phyloP scores from a whole-genome alignment of 1,284 basidiomycete genomes.

The Anthracocystis setariae region DNA sequence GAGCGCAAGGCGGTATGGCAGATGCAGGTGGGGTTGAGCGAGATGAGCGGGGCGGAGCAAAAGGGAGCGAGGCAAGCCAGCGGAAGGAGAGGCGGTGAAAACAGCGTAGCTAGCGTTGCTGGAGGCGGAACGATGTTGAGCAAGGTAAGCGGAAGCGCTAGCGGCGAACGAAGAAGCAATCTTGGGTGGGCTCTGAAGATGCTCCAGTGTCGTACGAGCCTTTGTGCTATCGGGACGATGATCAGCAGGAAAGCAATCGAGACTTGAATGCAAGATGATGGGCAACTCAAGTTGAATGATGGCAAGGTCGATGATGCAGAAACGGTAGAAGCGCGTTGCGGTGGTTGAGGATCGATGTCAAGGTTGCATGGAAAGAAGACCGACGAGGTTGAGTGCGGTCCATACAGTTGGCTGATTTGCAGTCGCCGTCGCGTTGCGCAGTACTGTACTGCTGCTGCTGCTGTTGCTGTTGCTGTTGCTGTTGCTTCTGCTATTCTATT shows the following conservation, averaged over 20 bases:
- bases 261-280: neutral
- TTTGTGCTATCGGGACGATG: neutral
- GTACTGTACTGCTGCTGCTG: no score
- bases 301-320: neutral
- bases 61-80: neutral
- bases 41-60: neutral
- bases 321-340: neutral
- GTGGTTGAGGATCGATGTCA: neutral
- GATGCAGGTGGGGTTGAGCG: neutral
- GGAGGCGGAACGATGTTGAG: neutral
- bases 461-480: no score
- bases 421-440: no score
- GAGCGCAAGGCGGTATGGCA: conserved; percentile 20
- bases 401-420: no score
- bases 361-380: neutral
- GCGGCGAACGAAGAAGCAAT: neutral
- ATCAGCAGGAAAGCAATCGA: neutral
- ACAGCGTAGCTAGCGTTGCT: conserved; percentile 1
- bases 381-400: no score
- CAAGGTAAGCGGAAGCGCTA: neutral
- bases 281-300: no score
- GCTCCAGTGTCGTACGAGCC: neutral
- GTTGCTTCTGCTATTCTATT: no score
- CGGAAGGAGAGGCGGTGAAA: no score
- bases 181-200: neutral